These are phyloP conservation scores for Exophiala dermatitidis DNA, from an alignment of 2,329 filamentous ascomycete genomes.

Conservation along the genomic window DNA sequence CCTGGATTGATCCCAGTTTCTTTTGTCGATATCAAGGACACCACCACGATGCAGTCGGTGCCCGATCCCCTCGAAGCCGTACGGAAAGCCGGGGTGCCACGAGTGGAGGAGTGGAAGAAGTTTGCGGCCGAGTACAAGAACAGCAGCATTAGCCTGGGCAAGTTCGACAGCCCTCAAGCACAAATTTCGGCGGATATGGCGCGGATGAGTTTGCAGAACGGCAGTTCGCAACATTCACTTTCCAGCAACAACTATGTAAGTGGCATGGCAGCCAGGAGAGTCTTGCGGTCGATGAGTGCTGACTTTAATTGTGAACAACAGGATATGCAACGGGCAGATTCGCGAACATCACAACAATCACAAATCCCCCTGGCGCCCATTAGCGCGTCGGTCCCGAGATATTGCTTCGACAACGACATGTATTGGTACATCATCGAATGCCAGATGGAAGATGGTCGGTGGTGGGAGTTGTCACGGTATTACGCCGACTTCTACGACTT, in stretches of 20 bases:
- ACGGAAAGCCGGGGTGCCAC: conserved; percentile 78
- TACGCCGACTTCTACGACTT: conserved; percentile 99
- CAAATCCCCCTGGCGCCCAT: conserved; percentile 62
- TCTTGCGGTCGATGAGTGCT: conserved; percentile 34
- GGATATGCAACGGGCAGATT: conserved; percentile 31
- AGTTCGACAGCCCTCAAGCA: conserved; percentile 57
- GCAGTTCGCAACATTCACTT: conserved; percentile 20
- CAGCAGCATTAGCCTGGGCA: conserved; percentile 92
- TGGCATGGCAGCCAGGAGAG: conserved; percentile 28
- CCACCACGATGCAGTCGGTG: conserved; percentile 77
- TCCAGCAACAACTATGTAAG: conserved; percentile 23
- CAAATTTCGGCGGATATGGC: conserved; percentile 66
- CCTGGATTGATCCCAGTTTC: conserved; percentile 93
- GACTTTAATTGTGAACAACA: conserved; percentile 28
- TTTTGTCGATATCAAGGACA: conserved; percentile 93
- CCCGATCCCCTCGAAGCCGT: conserved; percentile 78
- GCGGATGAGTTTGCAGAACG: conserved; percentile 65
- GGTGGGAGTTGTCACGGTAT: conserved; percentile 88
- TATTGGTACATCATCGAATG: conserved; percentile 98
- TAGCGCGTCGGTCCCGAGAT: conserved; percentile 77
- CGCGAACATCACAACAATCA: conserved; percentile 35
- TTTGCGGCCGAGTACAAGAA: conserved; percentile 99
- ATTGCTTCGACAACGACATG: conserved; percentile 94
- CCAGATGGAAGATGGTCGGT: conserved; percentile 77
- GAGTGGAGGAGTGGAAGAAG: conserved; percentile 98